Base-by-base conservation (phyloP, 371 early-diverging fungal genomes). In the Mucor circinelloides region DNA sequence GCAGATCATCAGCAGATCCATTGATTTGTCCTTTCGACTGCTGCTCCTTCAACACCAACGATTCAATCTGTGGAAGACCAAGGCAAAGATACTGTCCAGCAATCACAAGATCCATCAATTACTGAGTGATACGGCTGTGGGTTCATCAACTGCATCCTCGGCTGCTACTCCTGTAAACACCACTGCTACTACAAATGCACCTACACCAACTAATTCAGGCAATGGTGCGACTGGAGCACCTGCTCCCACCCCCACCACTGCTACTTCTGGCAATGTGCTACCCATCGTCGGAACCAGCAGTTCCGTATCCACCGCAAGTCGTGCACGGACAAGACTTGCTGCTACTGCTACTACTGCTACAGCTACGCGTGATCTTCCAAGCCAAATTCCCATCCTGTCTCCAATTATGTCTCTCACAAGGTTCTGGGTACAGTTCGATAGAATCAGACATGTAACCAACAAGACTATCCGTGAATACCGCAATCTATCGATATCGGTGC, bases 401-500 rank as follows among this genome's bases (percentile, higher is more conserved):
- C 79, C 78, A 27, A 72, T 77, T 15, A 44, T 84, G 42, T 70
- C 79, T 5, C 67, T 78, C 65, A 72, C 74, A 13, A 68, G 73
- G 52, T 81, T 81, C 25, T 78, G 82, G 77, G 75, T 78, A 1
- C 72, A 81, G 9, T 78, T 81, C 60, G 80, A 84, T 58, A 66
- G 82, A 17, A 74, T 81, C 15, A 71, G 82, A 21, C 76, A 75
- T 34, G 70, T 73, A 4, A 73, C 81, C 7, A 66, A 81, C 44
- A 63, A 68, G 19, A 63, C 62, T 1, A 48, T 79, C 8, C 72
- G 68, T 27, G 80, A 80, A 4, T 67, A 81, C 15, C 36, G 71
- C 42, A 70, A 72, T 25, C 48, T 80, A 30, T 61, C 69, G 30
- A 58, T 81, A 21, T 62, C 77, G 2, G 72, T 75, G 3, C 84